Percentiles rank a stretch among this genome's conserved stretches.
Conservation (phyloP, 495 filamentous ascomycete genomes). For the Podospora anserina region DNA sequence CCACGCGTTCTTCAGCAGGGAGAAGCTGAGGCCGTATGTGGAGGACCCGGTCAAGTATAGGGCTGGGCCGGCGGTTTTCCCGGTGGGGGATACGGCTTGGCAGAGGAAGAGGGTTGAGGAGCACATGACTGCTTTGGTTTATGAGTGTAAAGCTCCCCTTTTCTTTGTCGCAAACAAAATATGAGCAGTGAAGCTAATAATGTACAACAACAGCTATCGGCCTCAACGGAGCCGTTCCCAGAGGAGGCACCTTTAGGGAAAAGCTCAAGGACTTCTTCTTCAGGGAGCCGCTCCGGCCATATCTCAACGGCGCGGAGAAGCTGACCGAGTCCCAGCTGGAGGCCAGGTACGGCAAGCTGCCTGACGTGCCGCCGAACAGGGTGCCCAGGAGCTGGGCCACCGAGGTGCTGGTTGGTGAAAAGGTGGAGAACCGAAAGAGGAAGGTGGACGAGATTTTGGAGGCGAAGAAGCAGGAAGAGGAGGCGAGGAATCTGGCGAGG, state of each 20-base stretch:
- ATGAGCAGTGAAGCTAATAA: neutral
- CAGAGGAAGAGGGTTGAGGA: constrained; percentile 23
- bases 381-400: neutral
- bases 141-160: constrained; percentile 16
- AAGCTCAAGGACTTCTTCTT: neutral
- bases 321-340: neutral
- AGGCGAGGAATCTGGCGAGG: neutral
- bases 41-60: constrained; percentile 20
- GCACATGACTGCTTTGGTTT: constrained; percentile 14
- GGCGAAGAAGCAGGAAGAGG: neutral
- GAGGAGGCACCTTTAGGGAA: neutral
- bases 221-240: neutral
- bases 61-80: constrained; percentile 23
- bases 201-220: neutral
- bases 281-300: neutral
- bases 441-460: neutral
- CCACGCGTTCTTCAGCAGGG: constrained; percentile 16
- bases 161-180: neutral
- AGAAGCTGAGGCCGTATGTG: constrained; percentile 21
- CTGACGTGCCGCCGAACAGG: neutral
- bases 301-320: too few relatives aligned
- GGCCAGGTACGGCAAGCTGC: neutral
- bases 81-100: constrained; percentile 27
- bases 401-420: neutral
- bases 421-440: neutral